Base-by-base conservation (phyloP, 2,329 filamentous ascomycete species). In the Microdochium nivale region DNA sequence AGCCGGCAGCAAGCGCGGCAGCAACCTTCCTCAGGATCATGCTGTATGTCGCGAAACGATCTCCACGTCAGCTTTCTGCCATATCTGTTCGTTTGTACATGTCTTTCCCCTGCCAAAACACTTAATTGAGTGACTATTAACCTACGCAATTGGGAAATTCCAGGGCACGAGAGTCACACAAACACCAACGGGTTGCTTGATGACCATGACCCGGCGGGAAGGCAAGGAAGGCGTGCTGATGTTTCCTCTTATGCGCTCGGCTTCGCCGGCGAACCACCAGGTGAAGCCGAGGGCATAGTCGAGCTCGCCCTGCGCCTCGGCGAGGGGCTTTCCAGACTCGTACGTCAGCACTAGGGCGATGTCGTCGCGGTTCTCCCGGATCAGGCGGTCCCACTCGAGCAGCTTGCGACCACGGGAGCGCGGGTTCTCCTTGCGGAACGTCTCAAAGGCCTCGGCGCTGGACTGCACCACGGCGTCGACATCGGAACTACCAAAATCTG, bases 291-390 rank as follows among this genome's bases (percentile, higher is more conserved):
- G 77, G 10, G 79, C 80, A 56, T 83, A 84, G 43, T 69, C 68
- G 11, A 79, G 74, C 61, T 83, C 81, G 21, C 78, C 79, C 60
- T 76, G 77, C 2, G 81, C 76, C 55, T 84, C 80, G 3, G 76
- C 74, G 3, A 83, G 58, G 0, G 84, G 80, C 67, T 87, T 87
- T 25, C 83, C 84, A 56, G 87, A 87, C 68, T 88, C 83, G 75
- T 81, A 82, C 30, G 81, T 85, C 55, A 87, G 81, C 50, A 88
- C 68, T 44, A 74, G 83, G 0, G 81, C 54, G 16, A 50, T 10
- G 25, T 49, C 48, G 7, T 37, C 32, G 11, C 24, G 5, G 21
- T 46, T 23, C 43, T 46, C 43, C 11, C 16, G 16, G 11, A 46
- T 46, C n/a, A 46, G 43, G 11, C 19, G 11, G 21, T 24, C 10